Evolutionary conservation across 345 rosid genomes (phyloP).

Genomic region (Dipteronia dyeriana): DNA sequence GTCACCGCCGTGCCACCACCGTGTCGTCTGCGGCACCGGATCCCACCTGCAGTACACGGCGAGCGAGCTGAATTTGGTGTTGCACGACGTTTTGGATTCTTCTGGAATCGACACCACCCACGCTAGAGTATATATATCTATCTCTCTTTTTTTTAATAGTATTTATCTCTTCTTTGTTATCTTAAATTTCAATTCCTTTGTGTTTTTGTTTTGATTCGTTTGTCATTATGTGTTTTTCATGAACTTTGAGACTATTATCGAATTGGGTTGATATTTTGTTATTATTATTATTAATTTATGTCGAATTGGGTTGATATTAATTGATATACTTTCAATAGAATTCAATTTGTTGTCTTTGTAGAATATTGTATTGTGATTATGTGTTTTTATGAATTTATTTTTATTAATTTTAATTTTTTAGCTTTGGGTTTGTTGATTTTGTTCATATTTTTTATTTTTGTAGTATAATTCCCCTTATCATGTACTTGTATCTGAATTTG

Average conservation of each 20-base stretch:
- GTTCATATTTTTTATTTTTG: not conserved
- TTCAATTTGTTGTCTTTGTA: not conserved
- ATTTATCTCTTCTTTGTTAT: not conserved
- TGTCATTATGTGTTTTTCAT: not conserved
- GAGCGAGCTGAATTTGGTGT: slow-evolving; percentile 28
- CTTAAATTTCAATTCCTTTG: not conserved
- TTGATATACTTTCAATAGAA: not conserved
- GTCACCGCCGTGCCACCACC: slow-evolving; percentile 2
- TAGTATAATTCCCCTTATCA: not conserved
- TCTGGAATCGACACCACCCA: slow-evolving; percentile 37
- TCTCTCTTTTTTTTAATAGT: not conserved
- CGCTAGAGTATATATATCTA: slow-evolving; percentile 33
- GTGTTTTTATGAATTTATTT: not conserved
- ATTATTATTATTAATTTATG: no score
- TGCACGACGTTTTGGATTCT: slow-evolving; percentile 46
- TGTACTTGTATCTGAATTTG: not conserved
- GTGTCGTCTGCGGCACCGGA: slow-evolving; percentile 21
- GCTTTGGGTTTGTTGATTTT: not conserved
- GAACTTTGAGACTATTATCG: not conserved
- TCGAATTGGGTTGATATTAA: not conserved
- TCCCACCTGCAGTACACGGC: slow-evolving; percentile 12
- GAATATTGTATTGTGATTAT: not conserved
- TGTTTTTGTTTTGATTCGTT: not conserved
- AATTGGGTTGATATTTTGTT: not conserved
- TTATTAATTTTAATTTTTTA: no score